These are phyloP conservation scores for Ramalina intermedia DNA, from an alignment of 495 filamentous ascomycete species.

Conservation along the genomic window DNA sequence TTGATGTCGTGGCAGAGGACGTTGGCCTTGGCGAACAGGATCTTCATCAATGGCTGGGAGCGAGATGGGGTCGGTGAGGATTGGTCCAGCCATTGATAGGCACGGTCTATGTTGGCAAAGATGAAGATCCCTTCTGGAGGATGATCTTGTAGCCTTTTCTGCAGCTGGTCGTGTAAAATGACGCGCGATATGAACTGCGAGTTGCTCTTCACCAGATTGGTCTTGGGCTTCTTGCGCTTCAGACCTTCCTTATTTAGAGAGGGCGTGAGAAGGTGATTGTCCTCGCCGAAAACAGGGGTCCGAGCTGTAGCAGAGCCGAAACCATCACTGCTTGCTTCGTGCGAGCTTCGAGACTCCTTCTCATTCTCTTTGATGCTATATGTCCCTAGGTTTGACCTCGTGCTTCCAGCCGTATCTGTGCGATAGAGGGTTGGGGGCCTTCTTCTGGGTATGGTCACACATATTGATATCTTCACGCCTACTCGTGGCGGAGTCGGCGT, in stretches of 20 bases:
- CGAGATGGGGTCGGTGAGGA: slow-evolving; percentile 37
- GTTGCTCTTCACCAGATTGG: slow-evolving; percentile 94
- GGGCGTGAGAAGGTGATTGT: slow-evolving; percentile 52
- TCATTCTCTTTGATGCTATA: slow-evolving; percentile 36
- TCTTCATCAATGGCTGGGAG: slow-evolving; percentile 82
- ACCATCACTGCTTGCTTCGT: slow-evolving; percentile 33
- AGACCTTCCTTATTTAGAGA: slow-evolving; percentile 51
- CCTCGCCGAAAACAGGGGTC: slow-evolving; percentile 67
- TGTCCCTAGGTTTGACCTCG: slow-evolving; percentile 25
- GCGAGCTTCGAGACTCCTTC: slow-evolving; percentile 46
- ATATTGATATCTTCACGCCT: slow-evolving; percentile 74
- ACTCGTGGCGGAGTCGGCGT: slow-evolving; percentile 62
- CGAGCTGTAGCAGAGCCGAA: slow-evolving; percentile 15
- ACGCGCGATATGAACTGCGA: slow-evolving; percentile 92
- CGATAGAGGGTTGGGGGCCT: slow-evolving; percentile 42
- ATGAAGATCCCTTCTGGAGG: slow-evolving; percentile 66
- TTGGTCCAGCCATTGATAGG: slow-evolving; percentile 75
- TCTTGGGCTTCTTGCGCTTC: slow-evolving; percentile 85
- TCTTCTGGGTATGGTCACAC: slow-evolving; percentile 49
- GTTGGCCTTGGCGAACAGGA: slow-evolving; percentile 91
- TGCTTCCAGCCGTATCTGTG: slow-evolving; percentile 29
- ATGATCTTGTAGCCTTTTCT: slow-evolving; percentile 66
- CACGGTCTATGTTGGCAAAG: slow-evolving; percentile 89
- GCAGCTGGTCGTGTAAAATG: slow-evolving; percentile 71
- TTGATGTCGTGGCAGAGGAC: slow-evolving; percentile 93